These are phyloP conservation scores for Musa itinerans DNA, from an alignment of 176 grass and related monocot species.

Conservation along the genomic window DNA sequence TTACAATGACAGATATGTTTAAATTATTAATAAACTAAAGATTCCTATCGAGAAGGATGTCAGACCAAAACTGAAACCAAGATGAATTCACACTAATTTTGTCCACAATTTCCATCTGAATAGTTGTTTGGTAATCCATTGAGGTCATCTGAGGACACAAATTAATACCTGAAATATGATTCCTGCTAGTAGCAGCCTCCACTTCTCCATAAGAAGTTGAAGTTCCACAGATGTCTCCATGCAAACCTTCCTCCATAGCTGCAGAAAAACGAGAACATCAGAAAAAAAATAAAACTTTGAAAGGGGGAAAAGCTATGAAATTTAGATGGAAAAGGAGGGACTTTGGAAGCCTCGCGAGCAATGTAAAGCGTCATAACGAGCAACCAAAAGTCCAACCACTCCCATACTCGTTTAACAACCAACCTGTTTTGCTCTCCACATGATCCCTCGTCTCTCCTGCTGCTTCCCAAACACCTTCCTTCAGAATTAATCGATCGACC, in stretches of 20 bases:
- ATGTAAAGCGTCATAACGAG: constrained; percentile 54
- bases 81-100: neutral
- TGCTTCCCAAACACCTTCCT: constrained; percentile 5
- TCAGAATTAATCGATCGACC: neutral
- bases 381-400: constrained; percentile 6
- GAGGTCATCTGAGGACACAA: neutral
- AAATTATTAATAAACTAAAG: neutral
- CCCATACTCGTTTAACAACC: neutral
- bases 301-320: neutral
- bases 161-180: constrained; percentile 59
- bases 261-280: constrained; percentile 14
- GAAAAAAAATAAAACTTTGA: neutral
- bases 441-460: constrained; percentile 5
- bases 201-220: constrained; percentile 80
- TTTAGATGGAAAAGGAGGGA: neutral
- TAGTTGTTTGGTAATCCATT: neutral
- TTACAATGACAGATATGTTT: too few species aligned
- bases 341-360: constrained; percentile 66
- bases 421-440: neutral
- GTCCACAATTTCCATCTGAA: neutral
- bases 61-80: neutral
- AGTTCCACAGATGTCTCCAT: constrained; percentile 60
- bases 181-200: constrained; percentile 69
- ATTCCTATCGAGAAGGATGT: neutral
- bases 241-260: constrained; percentile 65